Conservation (phyloP, 2,329 filamentous ascomycete species). For the Tothia fuscella region DNA sequence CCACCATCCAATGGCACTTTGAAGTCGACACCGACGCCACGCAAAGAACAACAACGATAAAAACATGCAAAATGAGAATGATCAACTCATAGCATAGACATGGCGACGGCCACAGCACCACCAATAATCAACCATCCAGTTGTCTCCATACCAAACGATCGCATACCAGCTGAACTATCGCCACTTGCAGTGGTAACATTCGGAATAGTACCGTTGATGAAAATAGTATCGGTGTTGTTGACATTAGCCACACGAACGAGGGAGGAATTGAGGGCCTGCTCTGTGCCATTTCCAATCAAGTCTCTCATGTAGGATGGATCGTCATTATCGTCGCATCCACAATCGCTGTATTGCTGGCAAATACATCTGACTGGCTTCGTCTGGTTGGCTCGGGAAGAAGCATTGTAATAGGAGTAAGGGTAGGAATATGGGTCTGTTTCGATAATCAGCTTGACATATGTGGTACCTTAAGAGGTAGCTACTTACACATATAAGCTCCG, state of each 20-base stretch:
- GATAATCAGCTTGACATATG: too few species aligned
- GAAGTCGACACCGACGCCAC: too few species aligned
- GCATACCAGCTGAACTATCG: slow-evolving; percentile 14
- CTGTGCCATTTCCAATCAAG: slow-evolving; percentile 45
- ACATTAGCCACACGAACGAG: slow-evolving; percentile 50
- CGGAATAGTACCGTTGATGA: slow-evolving; percentile 65
- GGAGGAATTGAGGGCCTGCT: slow-evolving; percentile 45
- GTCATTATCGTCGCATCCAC: slow-evolving; percentile 58
- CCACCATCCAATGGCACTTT: too few species aligned
- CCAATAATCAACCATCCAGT: slow-evolving; percentile 5
- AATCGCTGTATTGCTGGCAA: slow-evolving; percentile 45
- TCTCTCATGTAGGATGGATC: slow-evolving; percentile 47
- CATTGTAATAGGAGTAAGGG: slow-evolving; percentile 42
- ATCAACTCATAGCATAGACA: background rate
- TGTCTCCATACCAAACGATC: background rate
- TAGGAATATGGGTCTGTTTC: slow-evolving; percentile 47
- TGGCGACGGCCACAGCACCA: slow-evolving; percentile 3
- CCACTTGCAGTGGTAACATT: slow-evolving; percentile 39
- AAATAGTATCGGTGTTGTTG: slow-evolving; percentile 51
- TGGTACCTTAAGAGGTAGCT: too few species aligned
- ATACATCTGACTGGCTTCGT: slow-evolving; percentile 49
- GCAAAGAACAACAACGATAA: too few species aligned
- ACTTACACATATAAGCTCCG: slow-evolving; percentile 50
- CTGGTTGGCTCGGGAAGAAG: slow-evolving; percentile 38
- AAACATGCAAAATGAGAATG: too few species aligned